phyloP scores from a whole-genome alignment of 495 filamentous ascomycete genomes.

The Hypoxylon intermedium region DNA sequence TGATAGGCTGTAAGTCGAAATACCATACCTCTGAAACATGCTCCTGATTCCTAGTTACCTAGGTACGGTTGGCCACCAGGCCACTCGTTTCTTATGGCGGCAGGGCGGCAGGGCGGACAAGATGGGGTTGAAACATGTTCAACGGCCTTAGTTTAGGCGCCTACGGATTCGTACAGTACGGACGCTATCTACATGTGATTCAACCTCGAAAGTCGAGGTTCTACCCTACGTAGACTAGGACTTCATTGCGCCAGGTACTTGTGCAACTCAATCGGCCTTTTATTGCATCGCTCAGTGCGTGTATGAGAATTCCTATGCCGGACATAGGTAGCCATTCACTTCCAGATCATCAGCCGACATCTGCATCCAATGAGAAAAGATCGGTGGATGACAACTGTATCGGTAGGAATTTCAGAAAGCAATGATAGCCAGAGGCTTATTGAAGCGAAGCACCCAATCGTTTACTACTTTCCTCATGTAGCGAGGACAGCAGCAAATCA shows the following conservation, averaged over 20 bases:
- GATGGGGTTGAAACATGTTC: slow-evolving; percentile 17
- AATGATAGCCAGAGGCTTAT: slow-evolving; percentile 13
- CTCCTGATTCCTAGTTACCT: background rate
- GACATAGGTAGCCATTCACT: too few relatives aligned
- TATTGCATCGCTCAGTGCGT: background rate
- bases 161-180: too few relatives aligned
- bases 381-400: slow-evolving; percentile 3
- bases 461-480: background rate
- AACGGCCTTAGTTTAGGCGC: background rate
- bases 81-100: too few relatives aligned
- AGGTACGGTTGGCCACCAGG: background rate
- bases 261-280: too few relatives aligned
- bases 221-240: too few relatives aligned
- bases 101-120: too few relatives aligned
- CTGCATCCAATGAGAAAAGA: slow-evolving; percentile 19
- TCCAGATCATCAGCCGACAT: too few relatives aligned
- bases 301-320: background rate
- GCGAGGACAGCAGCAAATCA: slow-evolving; percentile 15
- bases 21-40: slow-evolving; percentile 10
- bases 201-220: background rate
- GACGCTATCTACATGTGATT: too few relatives aligned
- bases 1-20: slow-evolving; percentile 9
- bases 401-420: background rate
- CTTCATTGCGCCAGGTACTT: too few relatives aligned
- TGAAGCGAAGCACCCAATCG: slow-evolving; percentile 23